Evolutionary conservation across 805 yeast species (phyloP).

Genomic region (Lipomyces sp.): DNA sequence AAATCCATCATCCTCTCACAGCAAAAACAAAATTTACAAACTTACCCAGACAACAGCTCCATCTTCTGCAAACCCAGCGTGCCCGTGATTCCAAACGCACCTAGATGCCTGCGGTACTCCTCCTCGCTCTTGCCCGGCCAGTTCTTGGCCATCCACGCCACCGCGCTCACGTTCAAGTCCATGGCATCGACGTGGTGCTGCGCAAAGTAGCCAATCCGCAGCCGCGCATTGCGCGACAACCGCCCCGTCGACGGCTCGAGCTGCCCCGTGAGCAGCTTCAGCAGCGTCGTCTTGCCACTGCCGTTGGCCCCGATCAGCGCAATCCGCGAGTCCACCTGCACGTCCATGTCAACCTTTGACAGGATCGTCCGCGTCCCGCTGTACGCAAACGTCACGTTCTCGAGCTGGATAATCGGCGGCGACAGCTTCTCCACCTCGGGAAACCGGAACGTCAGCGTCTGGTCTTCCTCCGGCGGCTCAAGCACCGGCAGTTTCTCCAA

Average conservation of each 20-base stretch:
- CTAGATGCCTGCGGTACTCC: constrained; percentile 93
- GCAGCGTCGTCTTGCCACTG: constrained; percentile 95
- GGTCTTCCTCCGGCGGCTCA: constrained; percentile 93
- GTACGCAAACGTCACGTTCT: constrained; percentile 85
- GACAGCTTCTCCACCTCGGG: constrained; percentile 93
- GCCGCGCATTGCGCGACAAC: constrained; percentile 74
- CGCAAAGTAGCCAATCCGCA: constrained; percentile 94
- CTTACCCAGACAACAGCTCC: constrained; percentile 72
- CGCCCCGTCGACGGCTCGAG: constrained; percentile 72
- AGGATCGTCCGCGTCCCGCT: constrained; percentile 57
- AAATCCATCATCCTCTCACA: too few relatives aligned
- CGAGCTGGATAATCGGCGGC: constrained; percentile 89
- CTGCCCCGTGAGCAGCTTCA: constrained; percentile 79
- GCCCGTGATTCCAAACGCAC: constrained; percentile 96
- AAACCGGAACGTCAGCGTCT: constrained; percentile 76
- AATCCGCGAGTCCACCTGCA: constrained; percentile 90
- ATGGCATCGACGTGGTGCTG: constrained; percentile 98
- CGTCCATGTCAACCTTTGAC: constrained; percentile 77
- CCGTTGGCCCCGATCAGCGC: constrained; percentile 99
- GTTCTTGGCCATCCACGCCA: constrained; percentile 85
- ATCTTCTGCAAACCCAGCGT: constrained; percentile 88
- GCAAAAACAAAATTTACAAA: not conserved
- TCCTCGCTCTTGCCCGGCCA: constrained; percentile 94
- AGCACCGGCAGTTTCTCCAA: constrained; percentile 89
- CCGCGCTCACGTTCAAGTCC: constrained; percentile 83